These are phyloP conservation scores for Leptographium lundbergii DNA, from an alignment of 2,329 filamentous ascomycete genomes.

Conservation along the genomic window DNA sequence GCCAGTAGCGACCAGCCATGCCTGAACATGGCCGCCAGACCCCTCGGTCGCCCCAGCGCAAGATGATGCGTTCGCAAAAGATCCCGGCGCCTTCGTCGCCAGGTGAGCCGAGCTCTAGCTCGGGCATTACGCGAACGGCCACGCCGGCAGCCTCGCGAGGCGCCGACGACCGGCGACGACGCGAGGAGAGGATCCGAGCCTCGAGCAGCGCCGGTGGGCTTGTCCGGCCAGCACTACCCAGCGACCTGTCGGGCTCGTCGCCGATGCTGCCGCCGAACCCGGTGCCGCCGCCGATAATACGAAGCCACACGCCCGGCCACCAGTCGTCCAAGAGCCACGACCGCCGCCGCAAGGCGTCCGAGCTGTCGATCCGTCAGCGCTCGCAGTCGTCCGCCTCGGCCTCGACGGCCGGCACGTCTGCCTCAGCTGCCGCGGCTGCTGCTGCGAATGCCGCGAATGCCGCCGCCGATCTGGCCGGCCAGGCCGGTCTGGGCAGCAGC, in stretches of 20 bases:
- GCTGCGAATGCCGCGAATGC: too few relatives aligned
- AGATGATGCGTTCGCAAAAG: conserved; percentile 41
- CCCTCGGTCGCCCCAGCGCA: conserved; percentile 26
- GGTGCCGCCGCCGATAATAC: conserved; percentile 23
- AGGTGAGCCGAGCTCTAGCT: conserved; percentile 13
- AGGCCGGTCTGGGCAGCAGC: too few relatives aligned
- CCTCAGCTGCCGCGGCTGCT: conserved; percentile 13
- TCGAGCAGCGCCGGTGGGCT: conserved; percentile 15
- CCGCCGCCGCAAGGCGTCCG: conserved; percentile 35
- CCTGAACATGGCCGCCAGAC: conserved; percentile 25
- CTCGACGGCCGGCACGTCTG: conserved; percentile 15
- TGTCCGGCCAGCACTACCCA: not conserved
- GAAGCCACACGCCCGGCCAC: conserved; percentile 51
- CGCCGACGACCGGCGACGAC: conserved; percentile 12
- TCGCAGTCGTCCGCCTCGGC: conserved; percentile 34
- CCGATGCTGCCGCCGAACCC: conserved; percentile 20
- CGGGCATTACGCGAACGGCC: not conserved
- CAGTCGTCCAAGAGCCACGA: conserved; percentile 45
- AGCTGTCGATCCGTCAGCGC: conserved; percentile 40
- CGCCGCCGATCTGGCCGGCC: too few relatives aligned
- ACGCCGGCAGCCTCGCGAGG: conserved; percentile 8
- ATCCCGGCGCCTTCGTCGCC: conserved; percentile 26
- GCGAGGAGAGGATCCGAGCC: conserved; percentile 7
- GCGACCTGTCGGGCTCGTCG: not conserved
- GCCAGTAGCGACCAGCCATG: conserved; percentile 23